These are phyloP conservation scores for Tubosaeta sp. DNA, from an alignment of 768 basidiomycete species.

Conservation along the genomic window DNA sequence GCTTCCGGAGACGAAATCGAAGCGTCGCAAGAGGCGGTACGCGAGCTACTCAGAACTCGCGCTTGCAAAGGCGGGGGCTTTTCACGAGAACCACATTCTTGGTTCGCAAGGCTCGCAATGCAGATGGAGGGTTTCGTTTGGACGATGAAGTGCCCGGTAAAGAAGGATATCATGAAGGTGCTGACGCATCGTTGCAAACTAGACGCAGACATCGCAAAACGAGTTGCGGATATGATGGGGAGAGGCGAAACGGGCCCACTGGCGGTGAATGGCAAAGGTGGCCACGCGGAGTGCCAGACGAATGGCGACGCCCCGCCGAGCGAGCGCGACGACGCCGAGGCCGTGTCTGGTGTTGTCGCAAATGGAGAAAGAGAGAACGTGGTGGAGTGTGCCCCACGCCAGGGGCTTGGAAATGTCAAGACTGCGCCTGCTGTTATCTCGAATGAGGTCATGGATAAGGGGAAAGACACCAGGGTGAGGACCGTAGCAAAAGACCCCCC, in stretches of 20 bases:
- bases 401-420: too few species aligned
- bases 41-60: slow-evolving; percentile 15
- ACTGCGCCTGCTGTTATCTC: too few species aligned
- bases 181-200: slow-evolving; percentile 24
- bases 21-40: slow-evolving; percentile 21
- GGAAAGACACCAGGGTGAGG: too few species aligned
- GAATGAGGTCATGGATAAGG: too few species aligned
- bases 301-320: too few species aligned
- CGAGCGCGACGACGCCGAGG: too few species aligned
- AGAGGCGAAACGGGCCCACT: not conserved
- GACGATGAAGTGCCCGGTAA: slow-evolving; percentile 10
- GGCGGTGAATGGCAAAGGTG: too few species aligned
- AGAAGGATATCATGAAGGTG: slow-evolving; percentile 15
- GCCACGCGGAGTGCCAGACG: too few species aligned
- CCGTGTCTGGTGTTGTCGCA: too few species aligned
- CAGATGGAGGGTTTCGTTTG: slow-evolving; percentile 15
- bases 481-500: too few species aligned
- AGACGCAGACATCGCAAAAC: slow-evolving; percentile 22
- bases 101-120: slow-evolving; percentile 14
- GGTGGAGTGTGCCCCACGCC: too few species aligned
- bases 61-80: slow-evolving; percentile 12
- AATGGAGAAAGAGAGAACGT: too few species aligned
- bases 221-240: slow-evolving; percentile 22
- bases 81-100: slow-evolving; percentile 11
- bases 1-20: slow-evolving; percentile 14